Conservation (phyloP, 1,284 basidiomycete genomes). For the Cutaneotrichosporon sp. region DNA sequence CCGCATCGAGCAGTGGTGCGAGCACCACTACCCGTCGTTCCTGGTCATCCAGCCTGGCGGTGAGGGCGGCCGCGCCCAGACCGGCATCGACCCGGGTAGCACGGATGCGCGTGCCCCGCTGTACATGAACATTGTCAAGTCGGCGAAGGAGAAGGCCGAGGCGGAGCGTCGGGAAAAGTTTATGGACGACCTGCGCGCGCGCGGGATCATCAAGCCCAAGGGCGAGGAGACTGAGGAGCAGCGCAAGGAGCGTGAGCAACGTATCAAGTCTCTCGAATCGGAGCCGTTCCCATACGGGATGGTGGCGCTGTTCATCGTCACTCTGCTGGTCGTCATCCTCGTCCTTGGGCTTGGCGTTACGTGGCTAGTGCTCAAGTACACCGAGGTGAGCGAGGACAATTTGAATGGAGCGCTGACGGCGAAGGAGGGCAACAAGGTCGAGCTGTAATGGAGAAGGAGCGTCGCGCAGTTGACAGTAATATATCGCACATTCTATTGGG, state of each 20-base stretch:
- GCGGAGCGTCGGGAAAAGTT: constrained; percentile 28
- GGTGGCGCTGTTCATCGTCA: not conserved
- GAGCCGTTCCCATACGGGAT: constrained; percentile 10
- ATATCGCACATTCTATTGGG: no score
- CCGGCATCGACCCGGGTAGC: constrained; percentile 49
- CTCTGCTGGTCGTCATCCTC: constrained; percentile 2
- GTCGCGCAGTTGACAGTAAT: no score
- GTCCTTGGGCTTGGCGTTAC: not conserved
- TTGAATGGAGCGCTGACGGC: not conserved
- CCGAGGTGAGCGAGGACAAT: not conserved
- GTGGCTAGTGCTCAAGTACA: not conserved
- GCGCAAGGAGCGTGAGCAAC: constrained; percentile 3
- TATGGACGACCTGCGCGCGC: constrained; percentile 23
- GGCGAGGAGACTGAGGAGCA: constrained; percentile 2
- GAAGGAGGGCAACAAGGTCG: no score
- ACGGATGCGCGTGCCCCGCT: constrained; percentile 55
- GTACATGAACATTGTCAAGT: constrained; percentile 31
- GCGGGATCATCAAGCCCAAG: constrained; percentile 23
- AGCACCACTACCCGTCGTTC: constrained; percentile 83
- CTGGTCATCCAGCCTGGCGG: constrained; percentile 52
- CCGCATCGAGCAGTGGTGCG: constrained; percentile 87
- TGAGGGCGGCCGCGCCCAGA: constrained; percentile 39
- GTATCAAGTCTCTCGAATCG: not conserved
- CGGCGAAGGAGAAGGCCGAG: constrained; percentile 25
- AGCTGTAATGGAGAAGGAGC: not conserved